These are phyloP conservation scores for Carex pumila DNA, from an alignment of 176 grass and related monocot species.

Conservation along the genomic window DNA sequence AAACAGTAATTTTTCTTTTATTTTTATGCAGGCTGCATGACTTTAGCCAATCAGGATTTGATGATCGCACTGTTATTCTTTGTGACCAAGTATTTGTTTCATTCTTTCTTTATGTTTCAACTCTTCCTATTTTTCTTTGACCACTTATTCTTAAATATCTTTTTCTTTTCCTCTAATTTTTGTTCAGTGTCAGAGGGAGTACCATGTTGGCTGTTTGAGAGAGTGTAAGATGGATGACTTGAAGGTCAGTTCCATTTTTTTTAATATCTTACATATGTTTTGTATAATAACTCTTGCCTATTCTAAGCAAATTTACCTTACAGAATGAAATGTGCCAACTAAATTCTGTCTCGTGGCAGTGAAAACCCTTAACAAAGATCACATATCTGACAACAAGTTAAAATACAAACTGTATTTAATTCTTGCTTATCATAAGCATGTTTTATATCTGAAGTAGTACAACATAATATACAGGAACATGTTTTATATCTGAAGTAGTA, in stretches of 20 bases:
- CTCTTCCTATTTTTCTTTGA: not conserved
- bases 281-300: not conserved
- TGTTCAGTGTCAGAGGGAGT: conserved; percentile 90
- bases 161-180: conserved; percentile 21
- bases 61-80: conserved; percentile 75
- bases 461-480: conserved; percentile 47
- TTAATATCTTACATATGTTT: not conserved
- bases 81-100: conserved; percentile 75
- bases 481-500: not conserved
- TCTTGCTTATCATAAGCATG: not conserved
- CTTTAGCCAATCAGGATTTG: conserved; percentile 86
- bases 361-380: not conserved
- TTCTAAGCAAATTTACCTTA: not conserved
- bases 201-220: conserved; percentile 89
- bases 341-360: not conserved
- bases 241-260: conserved; percentile 32
- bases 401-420: not conserved
- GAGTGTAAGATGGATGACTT: conserved; percentile 56
- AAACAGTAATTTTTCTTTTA: conserved; percentile 6
- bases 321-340: not conserved
- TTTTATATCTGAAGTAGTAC: not conserved
- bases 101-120: conserved; percentile 6
- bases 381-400: not conserved
- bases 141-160: conserved; percentile 24
- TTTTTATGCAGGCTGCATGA: conserved; percentile 59